Conservation (phyloP, 805 yeast genomes). For the Teunomyces panamensis region DNA sequence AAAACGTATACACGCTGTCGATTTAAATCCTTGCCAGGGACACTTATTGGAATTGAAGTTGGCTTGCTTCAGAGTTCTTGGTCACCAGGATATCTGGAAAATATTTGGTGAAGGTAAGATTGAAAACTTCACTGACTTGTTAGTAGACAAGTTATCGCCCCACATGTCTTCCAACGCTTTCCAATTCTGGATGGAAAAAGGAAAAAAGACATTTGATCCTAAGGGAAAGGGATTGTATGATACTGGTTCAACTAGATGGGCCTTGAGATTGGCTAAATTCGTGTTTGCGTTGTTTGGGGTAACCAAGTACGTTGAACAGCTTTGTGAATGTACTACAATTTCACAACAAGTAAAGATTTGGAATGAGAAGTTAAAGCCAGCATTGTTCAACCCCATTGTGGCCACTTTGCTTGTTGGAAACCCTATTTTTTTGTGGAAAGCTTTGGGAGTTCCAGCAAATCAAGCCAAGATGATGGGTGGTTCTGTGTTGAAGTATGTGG, state of each 20-base stretch:
- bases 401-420: slow-evolving; percentile 71
- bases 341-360: slow-evolving; percentile 65
- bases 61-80: slow-evolving; percentile 58
- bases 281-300: slow-evolving; percentile 59
- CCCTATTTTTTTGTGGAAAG: slow-evolving; percentile 84
- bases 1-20: slow-evolving; percentile 77
- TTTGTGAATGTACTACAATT: slow-evolving; percentile 57
- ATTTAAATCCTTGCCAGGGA: slow-evolving; percentile 78
- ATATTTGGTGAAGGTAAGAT: slow-evolving; percentile 75
- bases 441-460: slow-evolving; percentile 83
- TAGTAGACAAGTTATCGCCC: slow-evolving; percentile 57
- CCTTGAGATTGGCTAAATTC: slow-evolving; percentile 62
- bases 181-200: slow-evolving; percentile 74
- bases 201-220: slow-evolving; percentile 52
- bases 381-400: slow-evolving; percentile 66
- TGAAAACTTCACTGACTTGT: slow-evolving; percentile 40
- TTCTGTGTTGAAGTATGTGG: slow-evolving; percentile 66
- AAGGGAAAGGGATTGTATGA: slow-evolving; percentile 61
- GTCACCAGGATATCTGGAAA: slow-evolving; percentile 63
- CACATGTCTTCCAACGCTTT: slow-evolving; percentile 76
- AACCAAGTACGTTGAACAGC: slow-evolving; percentile 45
- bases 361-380: slow-evolving; percentile 61
- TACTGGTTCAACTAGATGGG: slow-evolving; percentile 88
- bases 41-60: slow-evolving; percentile 76
- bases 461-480: slow-evolving; percentile 80